A percentile compares a stretch with the other conserved stretches of the same genome.
Conservation (phyloP, 192 early-diverging fungal genomes). For the Backusella morwellensis region DNA sequence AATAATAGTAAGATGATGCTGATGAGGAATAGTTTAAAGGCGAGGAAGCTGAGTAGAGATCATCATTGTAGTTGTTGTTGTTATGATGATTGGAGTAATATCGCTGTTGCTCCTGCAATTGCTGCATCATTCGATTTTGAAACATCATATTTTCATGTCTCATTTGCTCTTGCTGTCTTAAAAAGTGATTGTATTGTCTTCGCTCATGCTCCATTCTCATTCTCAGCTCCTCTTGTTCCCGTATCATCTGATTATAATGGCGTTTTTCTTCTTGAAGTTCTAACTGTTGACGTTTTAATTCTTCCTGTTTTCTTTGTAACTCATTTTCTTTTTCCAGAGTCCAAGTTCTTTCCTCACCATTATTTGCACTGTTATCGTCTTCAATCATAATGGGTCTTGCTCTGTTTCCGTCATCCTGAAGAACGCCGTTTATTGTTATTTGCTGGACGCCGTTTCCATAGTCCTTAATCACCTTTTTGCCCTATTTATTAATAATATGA, state of each 20-base stretch:
- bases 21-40: neutral
- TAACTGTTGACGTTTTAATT: conserved; percentile 8
- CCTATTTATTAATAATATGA: neutral
- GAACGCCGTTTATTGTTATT: neutral
- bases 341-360: conserved; percentile 1
- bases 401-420: neutral
- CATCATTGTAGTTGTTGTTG: neutral
- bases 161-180: neutral
- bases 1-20: neutral
- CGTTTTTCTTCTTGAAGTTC: neutral
- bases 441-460: conserved; percentile 5
- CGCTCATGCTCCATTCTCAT: neutral
- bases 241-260: neutral
- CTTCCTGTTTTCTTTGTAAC: conserved; percentile 2
- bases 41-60: neutral
- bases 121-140: neutral
- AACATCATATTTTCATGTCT: neutral
- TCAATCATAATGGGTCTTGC: neutral
- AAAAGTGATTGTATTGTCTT: neutral
- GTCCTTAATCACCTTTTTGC: conserved; percentile 4
- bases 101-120: neutral
- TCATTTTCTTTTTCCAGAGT: conserved; percentile 2
- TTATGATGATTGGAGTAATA: neutral
- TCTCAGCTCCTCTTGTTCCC: neutral
- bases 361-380: neutral